phyloP scores from a whole-genome alignment of 1,284 basidiomycete species.

The Sporisorium iseilematis-ciliati region DNA sequence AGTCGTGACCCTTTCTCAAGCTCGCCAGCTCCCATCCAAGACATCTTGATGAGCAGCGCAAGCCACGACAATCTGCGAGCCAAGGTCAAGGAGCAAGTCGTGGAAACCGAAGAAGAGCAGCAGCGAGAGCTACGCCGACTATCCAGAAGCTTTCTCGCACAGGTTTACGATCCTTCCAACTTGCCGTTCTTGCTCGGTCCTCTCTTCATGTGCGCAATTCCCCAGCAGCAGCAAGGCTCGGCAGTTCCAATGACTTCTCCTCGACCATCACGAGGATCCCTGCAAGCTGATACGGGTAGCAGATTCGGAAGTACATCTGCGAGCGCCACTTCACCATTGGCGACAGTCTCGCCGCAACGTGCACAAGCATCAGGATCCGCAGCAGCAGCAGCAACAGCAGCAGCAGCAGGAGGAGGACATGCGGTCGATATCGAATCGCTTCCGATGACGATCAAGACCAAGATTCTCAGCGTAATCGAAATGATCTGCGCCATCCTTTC shows the following conservation, averaged over 20 bases:
- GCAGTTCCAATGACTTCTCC: constrained; percentile 1
- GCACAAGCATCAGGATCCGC: not conserved
- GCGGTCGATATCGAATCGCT: constrained; percentile 33
- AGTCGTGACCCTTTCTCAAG: constrained; percentile 20
- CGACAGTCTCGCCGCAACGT: not conserved
- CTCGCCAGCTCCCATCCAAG: constrained; percentile 18
- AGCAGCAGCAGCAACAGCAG: not conserved
- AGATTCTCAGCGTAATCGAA: constrained; percentile 57
- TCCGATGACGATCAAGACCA: constrained; percentile 43
- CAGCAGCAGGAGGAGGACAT: too few relatives aligned
- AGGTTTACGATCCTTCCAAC: constrained; percentile 34
- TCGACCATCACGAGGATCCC: constrained; percentile 1
- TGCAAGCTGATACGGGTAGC: not conserved
- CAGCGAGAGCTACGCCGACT: constrained; percentile 39
- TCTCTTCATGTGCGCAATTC: constrained; percentile 47
- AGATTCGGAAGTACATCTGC: constrained; percentile 4
- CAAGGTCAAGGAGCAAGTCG: constrained; percentile 12
- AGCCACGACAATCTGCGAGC: constrained; percentile 38
- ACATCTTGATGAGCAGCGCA: constrained; percentile 42
- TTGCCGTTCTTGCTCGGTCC: constrained; percentile 50
- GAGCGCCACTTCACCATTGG: not conserved
- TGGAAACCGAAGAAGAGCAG: constrained; percentile 21
- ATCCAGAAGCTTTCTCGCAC: constrained; percentile 36
- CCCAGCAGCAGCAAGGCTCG: constrained; percentile 29
- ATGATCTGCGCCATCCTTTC: constrained; percentile 59